These are phyloP conservation scores for Aquilaria malaccensis DNA, from an alignment of 345 rosid genomes.

Conservation along the genomic window DNA sequence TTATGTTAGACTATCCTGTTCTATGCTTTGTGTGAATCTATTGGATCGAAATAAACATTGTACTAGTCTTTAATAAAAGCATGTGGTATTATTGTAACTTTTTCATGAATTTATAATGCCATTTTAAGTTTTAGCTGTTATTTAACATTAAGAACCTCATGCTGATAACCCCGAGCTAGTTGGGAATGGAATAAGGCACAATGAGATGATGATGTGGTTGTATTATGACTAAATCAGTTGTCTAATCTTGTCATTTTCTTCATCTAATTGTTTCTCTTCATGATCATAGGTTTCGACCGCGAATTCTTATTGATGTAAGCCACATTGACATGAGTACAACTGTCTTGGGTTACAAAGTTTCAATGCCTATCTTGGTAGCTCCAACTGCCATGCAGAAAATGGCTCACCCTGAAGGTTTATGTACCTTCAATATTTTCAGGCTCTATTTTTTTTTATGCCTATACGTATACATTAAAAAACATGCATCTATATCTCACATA, in stretches of 20 bases:
- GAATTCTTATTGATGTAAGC: constrained; percentile 85
- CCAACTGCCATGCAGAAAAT: constrained; percentile 98
- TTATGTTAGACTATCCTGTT: too few relatives aligned
- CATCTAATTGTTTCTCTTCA: not conserved
- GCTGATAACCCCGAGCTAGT: too few relatives aligned
- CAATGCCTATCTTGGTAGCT: constrained; percentile 98
- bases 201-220: not conserved
- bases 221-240: not conserved
- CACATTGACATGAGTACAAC: constrained; percentile 65
- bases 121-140: not conserved
- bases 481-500: constrained; percentile 11
- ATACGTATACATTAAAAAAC: not conserved
- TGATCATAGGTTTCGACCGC: constrained; percentile 70
- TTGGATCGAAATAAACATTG: not conserved
- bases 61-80: not conserved
- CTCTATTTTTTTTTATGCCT: not conserved
- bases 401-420: constrained; percentile 89
- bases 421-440: not conserved
- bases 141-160: too few relatives aligned
- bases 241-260: constrained; percentile 1
- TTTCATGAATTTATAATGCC: too few relatives aligned
- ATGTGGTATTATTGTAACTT: too few relatives aligned
- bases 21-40: too few relatives aligned
- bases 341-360: constrained; percentile 78
- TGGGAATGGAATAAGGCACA: too few relatives aligned